These are phyloP conservation scores for Dendrocalamus sinicus DNA, from an alignment of 176 grass and related monocot genomes.

Conservation along the genomic window DNA sequence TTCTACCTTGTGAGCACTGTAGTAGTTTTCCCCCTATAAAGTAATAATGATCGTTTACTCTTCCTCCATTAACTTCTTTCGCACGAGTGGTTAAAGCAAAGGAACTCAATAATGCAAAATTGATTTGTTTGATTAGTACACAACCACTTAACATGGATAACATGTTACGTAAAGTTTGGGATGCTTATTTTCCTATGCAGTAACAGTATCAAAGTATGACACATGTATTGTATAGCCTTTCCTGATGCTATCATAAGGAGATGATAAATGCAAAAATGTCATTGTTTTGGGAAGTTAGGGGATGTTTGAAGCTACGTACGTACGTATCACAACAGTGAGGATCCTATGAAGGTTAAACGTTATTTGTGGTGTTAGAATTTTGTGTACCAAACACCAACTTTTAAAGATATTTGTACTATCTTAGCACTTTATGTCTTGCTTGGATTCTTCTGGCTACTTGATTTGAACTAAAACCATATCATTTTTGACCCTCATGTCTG, in stretches of 20 bases:
- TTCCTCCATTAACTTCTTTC: too few species aligned
- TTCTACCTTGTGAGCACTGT: too few species aligned
- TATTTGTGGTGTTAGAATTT: neutral
- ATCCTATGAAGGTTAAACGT: slow-evolving; percentile 1
- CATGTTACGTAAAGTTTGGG: too few species aligned
- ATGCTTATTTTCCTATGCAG: neutral
- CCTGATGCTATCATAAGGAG: neutral
- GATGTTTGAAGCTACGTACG: neutral
- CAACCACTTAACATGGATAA: too few species aligned
- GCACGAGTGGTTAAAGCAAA: too few species aligned
- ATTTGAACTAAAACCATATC: neutral
- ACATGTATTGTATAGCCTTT: neutral
- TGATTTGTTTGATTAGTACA: too few species aligned
- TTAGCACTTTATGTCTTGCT: neutral
- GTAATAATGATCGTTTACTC: too few species aligned
- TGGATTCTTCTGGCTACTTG: neutral
- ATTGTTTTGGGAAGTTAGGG: neutral
- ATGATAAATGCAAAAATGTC: neutral
- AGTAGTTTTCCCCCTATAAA: too few species aligned
- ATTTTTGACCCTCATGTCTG: neutral
- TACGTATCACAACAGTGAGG: neutral
- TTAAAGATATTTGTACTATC: neutral
- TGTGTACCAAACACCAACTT: neutral
- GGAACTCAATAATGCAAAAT: too few species aligned
- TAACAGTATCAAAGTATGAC: neutral